phyloP scores from a whole-genome alignment of 768 basidiomycete genomes.

The Imleria badia region DNA sequence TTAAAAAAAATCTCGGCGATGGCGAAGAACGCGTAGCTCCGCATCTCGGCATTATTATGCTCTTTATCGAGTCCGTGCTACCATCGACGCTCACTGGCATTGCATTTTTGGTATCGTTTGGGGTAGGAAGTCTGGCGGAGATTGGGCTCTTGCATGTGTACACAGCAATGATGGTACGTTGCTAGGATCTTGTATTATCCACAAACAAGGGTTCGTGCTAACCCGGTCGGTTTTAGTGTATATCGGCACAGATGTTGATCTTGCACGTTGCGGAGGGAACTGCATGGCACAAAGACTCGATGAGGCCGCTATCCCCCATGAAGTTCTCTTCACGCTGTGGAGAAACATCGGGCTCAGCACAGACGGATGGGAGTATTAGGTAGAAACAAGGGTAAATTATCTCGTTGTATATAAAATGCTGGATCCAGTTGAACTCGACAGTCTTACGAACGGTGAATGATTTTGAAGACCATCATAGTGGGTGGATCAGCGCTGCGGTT shows the following conservation, averaged over 20 bases:
- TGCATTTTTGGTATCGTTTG: not conserved
- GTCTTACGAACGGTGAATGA: too few species aligned
- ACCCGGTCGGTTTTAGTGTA: not conserved
- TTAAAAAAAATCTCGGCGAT: not conserved
- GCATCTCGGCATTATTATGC: not conserved
- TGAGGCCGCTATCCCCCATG: not conserved
- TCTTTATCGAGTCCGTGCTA: not conserved
- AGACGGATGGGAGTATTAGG: not conserved
- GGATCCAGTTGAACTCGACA: too few species aligned
- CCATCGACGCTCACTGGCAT: not conserved
- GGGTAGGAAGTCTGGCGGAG: not conserved
- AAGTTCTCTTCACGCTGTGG: not conserved
- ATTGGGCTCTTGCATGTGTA: not conserved
- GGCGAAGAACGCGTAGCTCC: not conserved
- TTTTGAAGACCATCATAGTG: too few species aligned
- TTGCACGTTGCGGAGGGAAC: conserved; percentile 6
- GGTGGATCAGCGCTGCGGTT: too few species aligned
- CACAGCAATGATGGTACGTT: not conserved
- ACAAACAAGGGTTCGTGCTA: too few species aligned
- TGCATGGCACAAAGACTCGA: conserved; percentile 3
- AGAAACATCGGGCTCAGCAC: too few species aligned
- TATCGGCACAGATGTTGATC: conserved; percentile 17
- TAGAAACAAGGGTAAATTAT: too few species aligned
- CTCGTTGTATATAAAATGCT: too few species aligned
- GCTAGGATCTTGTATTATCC: too few species aligned